These are phyloP conservation scores for Fusarium sterilihyphosum DNA, from an alignment of 2,329 filamentous ascomycete genomes.

Conservation along the genomic window DNA sequence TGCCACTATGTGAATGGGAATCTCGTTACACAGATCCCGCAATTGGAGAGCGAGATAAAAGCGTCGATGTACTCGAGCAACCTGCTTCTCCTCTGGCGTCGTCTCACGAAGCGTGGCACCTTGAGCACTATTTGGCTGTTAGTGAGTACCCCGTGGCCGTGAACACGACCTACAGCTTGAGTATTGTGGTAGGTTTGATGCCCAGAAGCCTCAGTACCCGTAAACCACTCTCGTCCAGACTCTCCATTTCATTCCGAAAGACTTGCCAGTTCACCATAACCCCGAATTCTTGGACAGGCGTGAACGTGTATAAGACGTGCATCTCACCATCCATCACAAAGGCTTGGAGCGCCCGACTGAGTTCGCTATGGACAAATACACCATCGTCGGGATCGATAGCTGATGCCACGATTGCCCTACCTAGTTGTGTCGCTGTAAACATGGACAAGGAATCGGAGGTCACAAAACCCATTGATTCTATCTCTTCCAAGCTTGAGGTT, in stretches of 20 bases:
- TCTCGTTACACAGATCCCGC: slow-evolving; percentile 81
- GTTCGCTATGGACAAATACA: slow-evolving; percentile 75
- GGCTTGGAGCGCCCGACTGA: slow-evolving; percentile 72
- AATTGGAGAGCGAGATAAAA: slow-evolving; percentile 82
- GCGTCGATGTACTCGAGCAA: slow-evolving; percentile 72
- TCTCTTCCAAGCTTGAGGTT: slow-evolving; percentile 66
- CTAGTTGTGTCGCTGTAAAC: slow-evolving; percentile 71
- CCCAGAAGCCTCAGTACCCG: slow-evolving; percentile 75
- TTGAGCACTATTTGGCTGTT: slow-evolving; percentile 63
- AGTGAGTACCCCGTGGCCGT: slow-evolving; percentile 8
- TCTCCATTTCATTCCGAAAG: slow-evolving; percentile 76
- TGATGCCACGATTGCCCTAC: slow-evolving; percentile 76
- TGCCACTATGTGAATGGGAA: slow-evolving; percentile 75
- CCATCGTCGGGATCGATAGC: slow-evolving; percentile 80
- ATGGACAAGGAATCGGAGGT: slow-evolving; percentile 58
- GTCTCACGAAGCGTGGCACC: slow-evolving; percentile 72
- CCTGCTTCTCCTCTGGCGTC: slow-evolving; percentile 68
- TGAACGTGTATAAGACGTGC: slow-evolving; percentile 82
- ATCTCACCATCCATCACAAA: slow-evolving; percentile 86
- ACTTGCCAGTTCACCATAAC: slow-evolving; percentile 75
- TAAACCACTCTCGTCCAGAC: slow-evolving; percentile 75
- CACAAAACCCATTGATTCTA: slow-evolving; percentile 66
- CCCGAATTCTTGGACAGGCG: slow-evolving; percentile 70
- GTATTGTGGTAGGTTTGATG: slow-evolving; percentile 73
- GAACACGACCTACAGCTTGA: slow-evolving; percentile 65